Base-by-base conservation (phyloP, 805 yeast genomes). In the Metschnikowia continentalis region DNA sequence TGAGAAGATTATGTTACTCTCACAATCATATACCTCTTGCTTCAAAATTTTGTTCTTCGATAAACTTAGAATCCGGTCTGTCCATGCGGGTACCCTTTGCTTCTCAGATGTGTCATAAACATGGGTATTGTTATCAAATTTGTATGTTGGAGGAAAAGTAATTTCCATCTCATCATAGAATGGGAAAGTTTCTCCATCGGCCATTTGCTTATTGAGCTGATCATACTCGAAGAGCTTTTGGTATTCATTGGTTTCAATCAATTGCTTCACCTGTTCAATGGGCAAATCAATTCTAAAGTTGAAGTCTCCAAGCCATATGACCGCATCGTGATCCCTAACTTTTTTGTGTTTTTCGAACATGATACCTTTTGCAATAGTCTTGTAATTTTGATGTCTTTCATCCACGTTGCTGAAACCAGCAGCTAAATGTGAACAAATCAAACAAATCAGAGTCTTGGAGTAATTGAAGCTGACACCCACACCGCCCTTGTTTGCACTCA, bases 11-110 rank as follows among this genome's bases (percentile, higher is more conserved):
- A 88, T 74, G 22, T 76, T 73, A 19, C 75, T 79, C 8, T 76
- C 80, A 46, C 85, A 74, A 13, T 81, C 77, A 64, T 92, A 94
- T 6, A 71, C 68, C 1, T 77, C 54, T 54, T 87, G 92, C 42
- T 70, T 74, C 50, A 91, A 65, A 10, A 78, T 73, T 35, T 78
- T 76, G 14, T 87, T 83, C 23, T 86, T 72, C 3, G 77, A 69
- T 49, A 73, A 59, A 61, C 82, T 84, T 44, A 91, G 67, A 36
- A 92, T 83, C 51, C 99, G 72, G 70, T 94, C 99, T 2, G 98
- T 91, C 99, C 99, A 94, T 0, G 99, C 95, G 1, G 99, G 99
- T 11, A 88, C 83, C 54, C 99, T 80, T 67, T 83, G 84, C 67
- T 94, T 94, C 61, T 92, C 98, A 38, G 95, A 84, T 0, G 96